Percentiles rank a stretch among this genome's conserved stretches.
Evolutionary conservation across 495 filamentous ascomycete species (phyloP).

Genomic region (Podospora didyma): DNA sequence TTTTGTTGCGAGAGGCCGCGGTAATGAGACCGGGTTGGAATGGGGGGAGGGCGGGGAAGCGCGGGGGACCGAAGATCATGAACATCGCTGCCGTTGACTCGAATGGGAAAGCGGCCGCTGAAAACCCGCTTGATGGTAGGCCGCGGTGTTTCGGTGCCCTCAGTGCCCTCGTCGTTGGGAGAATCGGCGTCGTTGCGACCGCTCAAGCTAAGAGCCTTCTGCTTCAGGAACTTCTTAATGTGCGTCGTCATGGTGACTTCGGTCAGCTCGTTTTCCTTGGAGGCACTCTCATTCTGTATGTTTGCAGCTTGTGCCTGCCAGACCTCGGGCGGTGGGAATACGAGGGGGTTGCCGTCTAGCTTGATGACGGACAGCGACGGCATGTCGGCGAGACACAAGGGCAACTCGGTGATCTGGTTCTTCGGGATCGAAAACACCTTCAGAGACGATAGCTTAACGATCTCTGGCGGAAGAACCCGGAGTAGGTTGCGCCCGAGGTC

Average conservation of each 20-base stretch:
- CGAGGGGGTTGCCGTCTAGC: constrained; percentile 78
- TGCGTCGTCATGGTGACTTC: constrained; percentile 66
- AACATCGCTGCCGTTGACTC: constrained; percentile 60
- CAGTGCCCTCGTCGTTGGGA: constrained; percentile 61
- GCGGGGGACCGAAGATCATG: constrained; percentile 60
- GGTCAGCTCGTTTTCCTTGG: constrained; percentile 48
- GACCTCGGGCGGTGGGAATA: constrained; percentile 61
- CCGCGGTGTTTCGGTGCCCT: constrained; percentile 65
- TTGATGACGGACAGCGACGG: constrained; percentile 81
- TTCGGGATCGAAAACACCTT: constrained; percentile 77
- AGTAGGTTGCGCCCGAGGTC: constrained; percentile 88
- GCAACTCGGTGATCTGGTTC: constrained; percentile 80
- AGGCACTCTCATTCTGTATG: constrained; percentile 38
- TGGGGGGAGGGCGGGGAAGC: constrained; percentile 62
- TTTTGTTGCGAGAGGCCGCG: constrained; percentile 74
- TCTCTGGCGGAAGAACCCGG: constrained; percentile 68
- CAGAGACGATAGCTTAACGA: constrained; percentile 69
- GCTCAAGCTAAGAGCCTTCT: constrained; percentile 43
- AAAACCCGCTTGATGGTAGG: constrained; percentile 65
- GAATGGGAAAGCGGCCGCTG: constrained; percentile 80
- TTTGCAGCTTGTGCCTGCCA: constrained; percentile 44
- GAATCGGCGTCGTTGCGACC: constrained; percentile 57
- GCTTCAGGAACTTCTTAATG: constrained; percentile 74
- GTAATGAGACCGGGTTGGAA: constrained; percentile 73
- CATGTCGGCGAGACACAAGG: constrained; percentile 82